Percentiles rank a stretch among this genome's conserved stretches.
Evolutionary conservation across 805 yeast genomes (phyloP).

Genomic region (Saccharomyces jurei): DNA sequence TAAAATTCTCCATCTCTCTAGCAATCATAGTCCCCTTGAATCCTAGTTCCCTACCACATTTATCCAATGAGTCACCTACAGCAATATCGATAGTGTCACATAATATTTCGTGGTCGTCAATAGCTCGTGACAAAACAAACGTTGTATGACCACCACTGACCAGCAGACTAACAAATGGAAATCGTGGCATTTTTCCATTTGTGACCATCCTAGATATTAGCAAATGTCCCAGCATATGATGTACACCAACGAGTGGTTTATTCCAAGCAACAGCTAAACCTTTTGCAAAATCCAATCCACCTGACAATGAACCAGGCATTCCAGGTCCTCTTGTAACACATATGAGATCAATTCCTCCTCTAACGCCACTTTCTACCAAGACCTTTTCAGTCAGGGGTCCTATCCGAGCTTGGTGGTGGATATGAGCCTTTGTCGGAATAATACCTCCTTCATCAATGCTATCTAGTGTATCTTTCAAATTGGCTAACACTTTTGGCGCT

Average conservation of each 20-base stretch:
- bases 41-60: slow-evolving; percentile 83
- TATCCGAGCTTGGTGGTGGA: slow-evolving; percentile 60
- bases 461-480: slow-evolving; percentile 57
- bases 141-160: slow-evolving; percentile 95
- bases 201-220: slow-evolving; percentile 50
- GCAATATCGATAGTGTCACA: slow-evolving; percentile 81
- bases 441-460: slow-evolving; percentile 72
- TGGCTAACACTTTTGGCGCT: slow-evolving; percentile 36
- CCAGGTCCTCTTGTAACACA: slow-evolving; percentile 97
- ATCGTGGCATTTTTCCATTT: slow-evolving; percentile 39
- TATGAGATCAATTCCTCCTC: slow-evolving; percentile 44
- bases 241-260: slow-evolving; percentile 78
- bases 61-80: slow-evolving; percentile 87
- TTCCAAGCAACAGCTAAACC: slow-evolving; percentile 76
- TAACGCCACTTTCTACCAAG: slow-evolving; percentile 17
- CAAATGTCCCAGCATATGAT: slow-evolving; percentile 93
- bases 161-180: slow-evolving; percentile 67
- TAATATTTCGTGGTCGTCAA: slow-evolving; percentile 62
- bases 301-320: slow-evolving; percentile 80
- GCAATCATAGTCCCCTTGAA: slow-evolving; percentile 79
- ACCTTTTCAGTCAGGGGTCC: slow-evolving; percentile 44
- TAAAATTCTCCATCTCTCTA: slow-evolving; percentile 61
- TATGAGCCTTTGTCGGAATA: slow-evolving; percentile 75
- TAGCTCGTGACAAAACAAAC: slow-evolving; percentile 57
- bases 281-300: slow-evolving; percentile 76